phyloP scores from a whole-genome alignment of 108 stramenopile genomes.

The Pseudonitzschia delicatissima region DNA sequence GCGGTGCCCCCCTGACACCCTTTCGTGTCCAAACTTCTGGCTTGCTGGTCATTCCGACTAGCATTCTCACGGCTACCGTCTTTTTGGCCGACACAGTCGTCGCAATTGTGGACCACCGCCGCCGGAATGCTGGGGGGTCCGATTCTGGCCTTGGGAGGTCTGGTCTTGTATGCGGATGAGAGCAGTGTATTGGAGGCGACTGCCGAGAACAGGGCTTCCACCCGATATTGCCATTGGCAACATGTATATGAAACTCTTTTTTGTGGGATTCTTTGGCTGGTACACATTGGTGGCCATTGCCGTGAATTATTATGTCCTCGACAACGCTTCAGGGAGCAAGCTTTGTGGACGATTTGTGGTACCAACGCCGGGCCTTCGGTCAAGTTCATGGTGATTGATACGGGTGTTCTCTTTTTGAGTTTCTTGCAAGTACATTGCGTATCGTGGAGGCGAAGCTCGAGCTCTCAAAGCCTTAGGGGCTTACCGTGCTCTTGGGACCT shows the following conservation, averaged over 20 bases:
- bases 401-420: slow-evolving; percentile 19
- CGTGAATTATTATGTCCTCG: no score
- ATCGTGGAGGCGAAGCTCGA: background rate
- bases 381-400: slow-evolving; percentile 43
- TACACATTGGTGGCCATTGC: slow-evolving; percentile 9
- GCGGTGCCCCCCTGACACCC: background rate
- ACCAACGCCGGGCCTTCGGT: slow-evolving; percentile 28
- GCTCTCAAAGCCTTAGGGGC: slow-evolving; percentile 24
- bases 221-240: background rate
- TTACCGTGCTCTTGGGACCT: slow-evolving; percentile 36
- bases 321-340: no score
- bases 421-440: slow-evolving; percentile 23
- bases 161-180: background rate
- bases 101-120: slow-evolving; percentile 30
- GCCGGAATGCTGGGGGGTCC: slow-evolving; percentile 50
- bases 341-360: no score
- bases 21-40: background rate
- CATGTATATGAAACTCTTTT: no score
- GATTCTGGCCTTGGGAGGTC: slow-evolving; percentile 14
- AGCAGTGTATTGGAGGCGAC: background rate
- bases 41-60: background rate
- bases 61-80: slow-evolving; percentile 18
- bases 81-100: slow-evolving; percentile 20
- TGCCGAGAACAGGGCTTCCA: no score
- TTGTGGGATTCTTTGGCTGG: slow-evolving; percentile 26